Conservation (phyloP, 495 filamentous ascomycete species). For the Viridothelium virens region DNA sequence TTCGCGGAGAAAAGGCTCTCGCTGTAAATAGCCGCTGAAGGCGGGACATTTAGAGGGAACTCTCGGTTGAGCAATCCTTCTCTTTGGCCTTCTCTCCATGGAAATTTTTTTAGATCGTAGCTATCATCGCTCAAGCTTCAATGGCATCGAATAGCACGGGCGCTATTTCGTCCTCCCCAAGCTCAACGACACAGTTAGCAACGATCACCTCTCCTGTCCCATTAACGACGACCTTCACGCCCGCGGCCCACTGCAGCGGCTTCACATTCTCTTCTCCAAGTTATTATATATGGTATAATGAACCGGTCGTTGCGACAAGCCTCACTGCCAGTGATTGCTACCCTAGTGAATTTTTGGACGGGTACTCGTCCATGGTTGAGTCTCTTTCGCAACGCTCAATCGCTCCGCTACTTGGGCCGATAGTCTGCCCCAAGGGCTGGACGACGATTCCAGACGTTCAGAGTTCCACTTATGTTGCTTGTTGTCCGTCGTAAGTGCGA, state of each 20-base stretch:
- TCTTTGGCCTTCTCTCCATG: neutral
- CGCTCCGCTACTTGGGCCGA: neutral
- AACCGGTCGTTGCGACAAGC: neutral
- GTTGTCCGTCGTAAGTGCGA: slow-evolving; percentile 1
- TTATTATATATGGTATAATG: slow-evolving; percentile 3
- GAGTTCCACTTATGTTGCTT: neutral
- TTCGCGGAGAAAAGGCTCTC: neutral
- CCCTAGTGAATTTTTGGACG: neutral
- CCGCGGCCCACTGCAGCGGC: neutral
- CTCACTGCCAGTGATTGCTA: neutral
- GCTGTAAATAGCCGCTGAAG: neutral
- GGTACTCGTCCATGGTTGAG: neutral
- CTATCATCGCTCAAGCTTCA: neutral
- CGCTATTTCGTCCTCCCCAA: neutral
- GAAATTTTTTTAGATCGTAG: neutral
- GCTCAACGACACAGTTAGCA: neutral
- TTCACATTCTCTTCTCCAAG: slow-evolving; percentile 8
- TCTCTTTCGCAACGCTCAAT: slow-evolving; percentile 1
- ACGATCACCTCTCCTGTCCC: slow-evolving; percentile 1
- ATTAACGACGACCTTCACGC: neutral
- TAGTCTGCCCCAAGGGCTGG: neutral
- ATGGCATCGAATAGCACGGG: neutral
- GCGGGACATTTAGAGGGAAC: neutral
- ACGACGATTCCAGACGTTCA: neutral
- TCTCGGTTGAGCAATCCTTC: neutral